phyloP scores from a whole-genome alignment of 2,329 filamentous ascomycete species.

The Aspergillus viridinutans region DNA sequence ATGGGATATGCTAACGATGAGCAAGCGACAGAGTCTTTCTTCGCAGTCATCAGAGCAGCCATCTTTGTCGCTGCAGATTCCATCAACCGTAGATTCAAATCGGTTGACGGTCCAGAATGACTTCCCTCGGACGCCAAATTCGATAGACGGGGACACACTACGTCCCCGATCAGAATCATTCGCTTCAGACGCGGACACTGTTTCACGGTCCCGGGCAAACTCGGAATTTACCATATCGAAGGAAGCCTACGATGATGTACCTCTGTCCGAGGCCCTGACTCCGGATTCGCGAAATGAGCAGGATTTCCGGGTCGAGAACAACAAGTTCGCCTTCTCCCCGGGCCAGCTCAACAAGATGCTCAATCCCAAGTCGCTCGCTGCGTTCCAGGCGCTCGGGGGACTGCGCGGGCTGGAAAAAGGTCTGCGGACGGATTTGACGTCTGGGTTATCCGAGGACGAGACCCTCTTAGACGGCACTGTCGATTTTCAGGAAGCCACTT shows the following conservation, averaged over 20 bases:
- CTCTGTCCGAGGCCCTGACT: constrained; percentile 57
- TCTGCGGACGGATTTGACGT: constrained; percentile 64
- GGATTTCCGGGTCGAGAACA: constrained; percentile 72
- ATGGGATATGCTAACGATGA: not conserved
- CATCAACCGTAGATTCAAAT: constrained; percentile 15
- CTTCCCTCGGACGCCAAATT: constrained; percentile 30
- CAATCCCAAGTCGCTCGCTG: constrained; percentile 80
- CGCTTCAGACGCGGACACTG: constrained; percentile 32
- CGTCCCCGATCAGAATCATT: constrained; percentile 41
- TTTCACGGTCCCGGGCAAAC: constrained; percentile 30
- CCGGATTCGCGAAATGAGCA: constrained; percentile 72
- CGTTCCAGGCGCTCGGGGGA: constrained; percentile 77
- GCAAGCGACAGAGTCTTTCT: constrained; percentile 2
- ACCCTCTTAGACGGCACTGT: constrained; percentile 59
- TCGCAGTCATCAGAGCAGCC: constrained; percentile 9
- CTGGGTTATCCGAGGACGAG: constrained; percentile 76
- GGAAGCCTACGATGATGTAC: constrained; percentile 34
- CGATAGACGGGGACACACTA: constrained; percentile 43
- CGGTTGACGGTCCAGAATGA: constrained; percentile 23
- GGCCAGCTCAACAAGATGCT: constrained; percentile 83
- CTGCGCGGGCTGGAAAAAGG: constrained; percentile 74
- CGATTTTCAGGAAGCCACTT: constrained; percentile 66
- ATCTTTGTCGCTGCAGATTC: constrained; percentile 22
- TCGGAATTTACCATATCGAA: constrained; percentile 26
- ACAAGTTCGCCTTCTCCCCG: constrained; percentile 74